These are phyloP conservation scores for Diutina neorugosa DNA, from an alignment of 1,139 yeast genomes.

Conservation along the genomic window DNA sequence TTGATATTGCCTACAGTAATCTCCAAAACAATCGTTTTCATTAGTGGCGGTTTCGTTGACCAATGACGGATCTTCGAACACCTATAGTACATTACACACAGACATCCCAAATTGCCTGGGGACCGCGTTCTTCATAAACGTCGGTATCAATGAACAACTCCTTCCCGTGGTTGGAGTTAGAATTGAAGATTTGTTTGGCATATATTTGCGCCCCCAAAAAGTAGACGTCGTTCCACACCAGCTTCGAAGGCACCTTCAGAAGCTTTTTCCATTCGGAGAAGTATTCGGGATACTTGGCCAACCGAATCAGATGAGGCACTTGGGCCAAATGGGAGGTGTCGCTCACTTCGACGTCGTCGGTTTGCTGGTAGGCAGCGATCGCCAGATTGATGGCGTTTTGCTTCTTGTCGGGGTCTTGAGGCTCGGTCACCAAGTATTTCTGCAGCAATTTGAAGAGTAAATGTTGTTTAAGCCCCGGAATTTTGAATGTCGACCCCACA, in stretches of 20 bases:
- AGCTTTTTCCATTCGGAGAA: slow-evolving; percentile 90
- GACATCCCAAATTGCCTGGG: slow-evolving; percentile 49
- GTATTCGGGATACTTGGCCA: slow-evolving; percentile 75
- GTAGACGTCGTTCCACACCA: slow-evolving; percentile 46
- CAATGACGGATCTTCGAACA: background rate
- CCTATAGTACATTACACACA: slow-evolving; percentile 13
- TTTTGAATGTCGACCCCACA: slow-evolving; percentile 64
- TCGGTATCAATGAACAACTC: slow-evolving; percentile 66
- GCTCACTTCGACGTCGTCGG: slow-evolving; percentile 14
- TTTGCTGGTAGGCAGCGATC: slow-evolving; percentile 32
- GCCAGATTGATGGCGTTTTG: slow-evolving; percentile 28
- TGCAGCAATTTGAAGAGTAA: slow-evolving; percentile 46
- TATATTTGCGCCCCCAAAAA: slow-evolving; percentile 85
- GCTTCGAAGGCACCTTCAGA: slow-evolving; percentile 36
- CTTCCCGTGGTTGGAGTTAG: slow-evolving; percentile 41
- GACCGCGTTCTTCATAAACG: slow-evolving; percentile 73
- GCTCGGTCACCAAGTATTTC: slow-evolving; percentile 39
- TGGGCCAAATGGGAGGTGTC: slow-evolving; percentile 21
- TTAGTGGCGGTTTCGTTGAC: no score
- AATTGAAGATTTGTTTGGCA: slow-evolving; percentile 69
- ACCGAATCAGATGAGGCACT: slow-evolving; percentile 63
- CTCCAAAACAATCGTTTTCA: background rate
- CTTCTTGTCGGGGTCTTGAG: slow-evolving; percentile 14
- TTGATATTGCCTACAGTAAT: no score
- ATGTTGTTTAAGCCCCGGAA: slow-evolving; percentile 69